Evolutionary conservation across 441 rosid genomes (phyloP), one percentile per base, ranked within the genome.

Genomic region (Kokia cookei): DNA sequence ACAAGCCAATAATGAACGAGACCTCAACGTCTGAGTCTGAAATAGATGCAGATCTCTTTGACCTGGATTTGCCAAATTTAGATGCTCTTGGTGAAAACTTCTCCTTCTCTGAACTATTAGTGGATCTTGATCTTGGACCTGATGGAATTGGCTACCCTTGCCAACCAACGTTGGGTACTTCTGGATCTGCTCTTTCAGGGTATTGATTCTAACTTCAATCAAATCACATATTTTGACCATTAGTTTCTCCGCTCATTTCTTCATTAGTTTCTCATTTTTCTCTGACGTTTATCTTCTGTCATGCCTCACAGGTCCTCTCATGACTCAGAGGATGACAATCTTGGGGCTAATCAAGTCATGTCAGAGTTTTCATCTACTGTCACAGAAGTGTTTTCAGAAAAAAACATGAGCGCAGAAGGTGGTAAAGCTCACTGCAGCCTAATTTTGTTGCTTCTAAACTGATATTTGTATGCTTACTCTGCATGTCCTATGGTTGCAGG

Each of bases 81-180:
- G 97, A 88, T 64, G 80, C 83, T 35, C 84, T 92, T 45, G 91
- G 94, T 76, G 84, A 85, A 65, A 80, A 85, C 58, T 91, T 88
- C 73, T 87, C 92, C 4, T 89, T 93, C 82, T 84, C 97, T 1
- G 93, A 92, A 67, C 76, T 96, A 65, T 71, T 93, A 24, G 84
- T 81, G 72, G 98, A 92, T 81, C 84, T 96, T 5, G 98, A 88
- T 75, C 83, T 92, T 73, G 95, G 75, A 24, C 76, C 61, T 55
- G 87, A 86, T 48, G 93, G 81, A 77, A 63, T 74, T 68, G 79
- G 24, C 35, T 71, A 64, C 53, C 82, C 88, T 57, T 79, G 81
- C 76, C 82, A 75, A 66, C 86, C 86, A 70, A 29, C 77, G 14
- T 19, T 42, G 47, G 87, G 76, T 62, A 74, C 79, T 72, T 72